Base-by-base conservation (phyloP, 179 eudicot species). In the Corrigiola litoralis region DNA sequence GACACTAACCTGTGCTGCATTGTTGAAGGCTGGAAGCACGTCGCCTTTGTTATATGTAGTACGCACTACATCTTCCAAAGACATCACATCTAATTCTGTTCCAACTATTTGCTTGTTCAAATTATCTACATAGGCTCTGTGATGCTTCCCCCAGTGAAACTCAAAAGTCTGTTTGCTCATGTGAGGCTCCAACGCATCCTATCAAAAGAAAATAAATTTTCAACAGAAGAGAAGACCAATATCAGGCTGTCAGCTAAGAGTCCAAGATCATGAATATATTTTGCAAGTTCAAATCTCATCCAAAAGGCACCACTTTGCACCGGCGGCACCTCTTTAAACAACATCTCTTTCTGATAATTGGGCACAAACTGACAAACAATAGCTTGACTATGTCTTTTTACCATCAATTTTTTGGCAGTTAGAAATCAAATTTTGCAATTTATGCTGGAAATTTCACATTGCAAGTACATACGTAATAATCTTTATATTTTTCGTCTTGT, bases 71-170 rank as follows among this genome's bases (percentile, higher is more conserved):
- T 80, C 87, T 51, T 90, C 95, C 46, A 92, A 69, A 7, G 86
- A 38, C 79, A 61, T 61, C 31, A 54, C 84, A 80, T 83, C 95
- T 41, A 92, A 73, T 68, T 90, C 91, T 23, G 97, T 87, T 47
- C 95, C 98, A 57, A 74, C 90, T 64, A 84, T 76, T 69, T 90
- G 97, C 81, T 87, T 86, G 88, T 92, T 92, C 71, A 92, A 77
- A 77, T 92, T 90, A 12, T 87, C 97, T 51, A 92, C 98, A 66
- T 92, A 92, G 56, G 84, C 78, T 67, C 83, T 80, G 61, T 92
- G 98, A 80, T 90, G 98, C 78, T 80, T 90, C 4, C 97, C 98
- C 97, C 97, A 92, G 61, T 90, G 98, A 71, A 72, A 92, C 57
- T 90, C 98, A 58, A 94, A 71, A 40, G 95, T 90, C 31, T 79